A percentile compares a stretch with the other conserved stretches of the same genome.
phyloP scores from a whole-genome alignment of 1,284 basidiomycete genomes.

The Omphalotus olearius region DNA sequence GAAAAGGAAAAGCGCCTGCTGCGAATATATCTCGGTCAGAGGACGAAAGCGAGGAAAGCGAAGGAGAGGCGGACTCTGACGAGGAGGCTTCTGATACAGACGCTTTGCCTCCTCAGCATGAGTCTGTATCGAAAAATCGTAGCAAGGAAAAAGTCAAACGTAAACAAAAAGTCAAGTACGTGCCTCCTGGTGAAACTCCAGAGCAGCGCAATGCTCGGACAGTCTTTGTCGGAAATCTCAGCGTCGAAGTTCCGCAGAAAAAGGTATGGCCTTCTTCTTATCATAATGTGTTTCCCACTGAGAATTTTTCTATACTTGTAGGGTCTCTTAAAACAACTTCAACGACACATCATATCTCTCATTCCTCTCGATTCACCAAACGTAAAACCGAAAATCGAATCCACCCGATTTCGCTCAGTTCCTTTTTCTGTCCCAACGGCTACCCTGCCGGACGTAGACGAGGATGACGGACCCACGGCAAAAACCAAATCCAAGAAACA shows the following conservation, averaged over 20 bases:
- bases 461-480: conserved; percentile 27
- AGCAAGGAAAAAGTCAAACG: conserved; percentile 13
- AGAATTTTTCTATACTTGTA: conserved; percentile 25
- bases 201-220: conserved; percentile 77
- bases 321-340: conserved; percentile 63
- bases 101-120: conserved; percentile 41
- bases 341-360: conserved; percentile 66
- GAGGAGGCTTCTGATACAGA: conserved; percentile 26
- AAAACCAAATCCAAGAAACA: conserved; percentile 26
- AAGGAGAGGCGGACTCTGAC: conserved; percentile 23
- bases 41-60: conserved; percentile 6
- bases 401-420: conserved; percentile 86
- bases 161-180: conserved; percentile 34
- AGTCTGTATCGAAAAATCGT: conserved; percentile 32
- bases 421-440: conserved; percentile 81
- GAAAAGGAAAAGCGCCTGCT: conserved; percentile 9
- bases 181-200: conserved; percentile 64
- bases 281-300: conserved; percentile 5
- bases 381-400: conserved; percentile 67
- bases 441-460: conserved; percentile 49
- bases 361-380: conserved; percentile 38
- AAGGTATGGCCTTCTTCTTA: conserved; percentile 44
- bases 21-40: background rate
- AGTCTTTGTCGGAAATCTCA: conserved; percentile 91
- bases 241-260: conserved; percentile 70